Evolutionary conservation across 306 rosid species (phyloP), one percentile per base, ranked within the genome.

Genomic region (Fagus crenata): DNA sequence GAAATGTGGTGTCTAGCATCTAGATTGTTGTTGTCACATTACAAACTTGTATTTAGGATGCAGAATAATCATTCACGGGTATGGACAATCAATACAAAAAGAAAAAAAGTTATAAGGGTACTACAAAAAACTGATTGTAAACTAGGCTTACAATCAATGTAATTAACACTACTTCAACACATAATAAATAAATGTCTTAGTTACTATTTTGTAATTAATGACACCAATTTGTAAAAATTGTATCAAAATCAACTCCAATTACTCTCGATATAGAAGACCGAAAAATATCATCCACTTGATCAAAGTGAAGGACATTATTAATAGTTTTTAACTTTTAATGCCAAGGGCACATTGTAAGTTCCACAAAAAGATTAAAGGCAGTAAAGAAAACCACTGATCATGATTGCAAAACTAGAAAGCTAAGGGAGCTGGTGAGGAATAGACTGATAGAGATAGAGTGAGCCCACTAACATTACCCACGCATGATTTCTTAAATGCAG

Each of bases 401-500:
- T 59, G 13, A 3, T 28, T 59, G 65, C 68, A 36, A 61, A 71
- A 81, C 46, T 8, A 46, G 31, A 64, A 18, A 33, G 61, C 54
- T 40, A 6, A 43, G 71, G 69, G 17, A 79, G 54, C 70, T 54
- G 73, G 28, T 12, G 74, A 49, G 39, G 4, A 22, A 22, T 22
- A 22, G 28, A 22, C 28, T 22, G 28, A 22, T 22, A 22, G 51
- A 46, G 33, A 67, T 36, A 28, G 75, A 68, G 76, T 51, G 85
- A 71, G 72, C 78, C 83, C 79, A 77, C 73, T 37, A 49, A n/a
- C 36, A 80, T 7, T 22, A 22, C 49, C 8, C 71, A 71, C 59
- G 79, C 68, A 63, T 53, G 79, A 84, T 67, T 77, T 76, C 75
- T 71, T 85, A 78, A 85, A 87, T 89, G 95, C 83, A 81, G 73